Evolutionary conservation across 2,329 filamentous ascomycete genomes (phyloP), one percentile per base, ranked within the genome.

Genomic region (Trichoderma aggressivum): DNA sequence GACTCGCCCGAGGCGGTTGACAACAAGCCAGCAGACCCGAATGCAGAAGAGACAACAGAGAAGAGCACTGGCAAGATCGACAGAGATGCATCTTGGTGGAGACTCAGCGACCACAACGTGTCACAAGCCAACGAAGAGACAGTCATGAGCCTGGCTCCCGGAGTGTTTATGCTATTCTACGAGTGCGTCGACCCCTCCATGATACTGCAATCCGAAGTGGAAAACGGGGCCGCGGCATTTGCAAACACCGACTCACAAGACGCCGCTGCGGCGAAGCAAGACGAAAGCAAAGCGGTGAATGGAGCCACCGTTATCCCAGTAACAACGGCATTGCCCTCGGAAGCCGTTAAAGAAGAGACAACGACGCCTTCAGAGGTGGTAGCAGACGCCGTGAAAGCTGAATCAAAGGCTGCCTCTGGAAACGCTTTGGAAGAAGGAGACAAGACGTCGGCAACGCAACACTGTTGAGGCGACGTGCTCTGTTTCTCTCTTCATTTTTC

Each of bases 141-240:
- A 32, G 92, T 97, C 0, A 83, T 96, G 64, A 86, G 85, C 2
- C 91, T 97, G 75, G 90, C 90, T 0, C 78, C 80, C 0, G 94
- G 93, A 2, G 95, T 94, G 0, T 98, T 98, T 78, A 98, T 99
- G 95, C 86, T 98, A 1, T 98, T 98, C 80, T 99, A 98, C 79
- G 95, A 99, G 79, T 89, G 88, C 60, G 83, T 92, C 28, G 89
- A 91, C 71, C 80, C 85, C 1, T 82, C 79, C 47, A 83, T 84
- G 32, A 78, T 91, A 24, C 79, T 85, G 11, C 76, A 79, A 28
- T 75, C 79, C 28, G 78, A 80, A 11, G 16, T 43, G 16, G 47
- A 63, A 43, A 50, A 50, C 26, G 72, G 72, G 18, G 75, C 75
- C 72, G 71, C 75, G 56, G 74, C 78, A 43, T 74, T 71, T 14